Evolutionary conservation across 306 rosid species (phyloP), one percentile per base, ranked within the genome.

Genomic region (Ormosia semicastrata): DNA sequence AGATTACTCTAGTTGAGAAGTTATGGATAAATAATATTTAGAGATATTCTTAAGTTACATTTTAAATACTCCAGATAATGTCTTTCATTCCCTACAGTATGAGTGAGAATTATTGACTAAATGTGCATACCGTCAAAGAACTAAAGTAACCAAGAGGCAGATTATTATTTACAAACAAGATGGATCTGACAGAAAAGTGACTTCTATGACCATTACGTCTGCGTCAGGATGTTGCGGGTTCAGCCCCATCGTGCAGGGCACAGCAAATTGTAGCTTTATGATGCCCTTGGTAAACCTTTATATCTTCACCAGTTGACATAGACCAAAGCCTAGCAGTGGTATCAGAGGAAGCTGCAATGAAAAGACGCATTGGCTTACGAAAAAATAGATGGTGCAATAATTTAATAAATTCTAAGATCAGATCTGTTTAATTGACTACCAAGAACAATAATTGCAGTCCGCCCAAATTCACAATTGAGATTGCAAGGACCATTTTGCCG

Each of bases 221-320:
- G 50, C 29, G 71, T 93, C 86, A 95, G 13, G 87, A 79, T 6
- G 93, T 14, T 29, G 92, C 74, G 36, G 96, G 91, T 80, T 96
- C 98, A 18, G 99, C 98, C 56, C 99, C 99, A 70, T 96, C 99
- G 53, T 96, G 97, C 9, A 93, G 92, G 39, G 99, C 99, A 88
- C 98, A 93, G 58, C 98, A 93, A 87, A 92, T 83, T 41, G 99
- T 91, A 39, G 98, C 97, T 81, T 96, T 96, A 84, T 93, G 99
- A 85, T 96, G 98, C 34, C 99, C 99, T 80, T 90, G 97, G 81
- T 96, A 93, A 80, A 87, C 90, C 85, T 74, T 90, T 71, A 95
- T 92, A 76, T 90, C 97, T 85, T 96, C 96, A 32, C 99, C 99
- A 3, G 78, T 87, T 66, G 98, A 81, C 94, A 91, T 88, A 76